Percentiles rank a stretch among this genome's conserved stretches.
Evolutionary conservation across 208 protist species (phyloP).

Genomic region (Leishmania braziliensis): DNA sequence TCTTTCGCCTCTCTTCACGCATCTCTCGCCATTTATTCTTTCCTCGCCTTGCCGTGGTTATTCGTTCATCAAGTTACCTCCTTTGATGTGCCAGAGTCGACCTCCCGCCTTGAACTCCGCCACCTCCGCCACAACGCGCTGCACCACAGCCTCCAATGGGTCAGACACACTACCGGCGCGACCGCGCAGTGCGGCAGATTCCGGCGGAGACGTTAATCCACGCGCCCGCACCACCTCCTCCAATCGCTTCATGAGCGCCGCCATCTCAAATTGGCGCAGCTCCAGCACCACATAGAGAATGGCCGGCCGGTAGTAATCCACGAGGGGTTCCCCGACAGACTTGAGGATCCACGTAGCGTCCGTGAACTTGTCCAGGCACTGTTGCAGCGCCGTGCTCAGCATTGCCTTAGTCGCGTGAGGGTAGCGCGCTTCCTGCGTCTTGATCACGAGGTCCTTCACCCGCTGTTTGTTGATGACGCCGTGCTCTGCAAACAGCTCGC

Average conservation of each 20-base stretch:
- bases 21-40: too few species aligned
- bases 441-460: slow-evolving; percentile 80
- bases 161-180: not conserved
- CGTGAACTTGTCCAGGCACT: slow-evolving; percentile 78
- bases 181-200: slow-evolving; percentile 15
- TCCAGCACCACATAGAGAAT: slow-evolving; percentile 66
- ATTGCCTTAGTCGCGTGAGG: slow-evolving; percentile 74
- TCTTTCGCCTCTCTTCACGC: not conserved
- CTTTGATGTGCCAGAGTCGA: slow-evolving; percentile 82
- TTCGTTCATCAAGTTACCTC: slow-evolving; percentile 48
- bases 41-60: not conserved
- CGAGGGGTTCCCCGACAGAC: slow-evolving; percentile 55
- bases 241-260: slow-evolving; percentile 38
- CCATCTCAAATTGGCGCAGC: slow-evolving; percentile 65
- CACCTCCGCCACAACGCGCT: slow-evolving; percentile 75
- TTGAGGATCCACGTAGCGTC: slow-evolving; percentile 81
- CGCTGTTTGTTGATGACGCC: slow-evolving; percentile 85
- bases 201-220: slow-evolving; percentile 15
- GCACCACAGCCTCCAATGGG: slow-evolving; percentile 35
- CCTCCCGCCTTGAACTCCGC: slow-evolving; percentile 66
- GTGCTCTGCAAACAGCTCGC: slow-evolving; percentile 72
- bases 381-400: slow-evolving; percentile 73
- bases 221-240: slow-evolving; percentile 26
- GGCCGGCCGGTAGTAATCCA: slow-evolving; percentile 72
- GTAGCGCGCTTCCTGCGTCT: slow-evolving; percentile 60